These are phyloP conservation scores for Hanseniaspora clermontiae DNA, from an alignment of 805 yeast species.

Conservation along the genomic window DNA sequence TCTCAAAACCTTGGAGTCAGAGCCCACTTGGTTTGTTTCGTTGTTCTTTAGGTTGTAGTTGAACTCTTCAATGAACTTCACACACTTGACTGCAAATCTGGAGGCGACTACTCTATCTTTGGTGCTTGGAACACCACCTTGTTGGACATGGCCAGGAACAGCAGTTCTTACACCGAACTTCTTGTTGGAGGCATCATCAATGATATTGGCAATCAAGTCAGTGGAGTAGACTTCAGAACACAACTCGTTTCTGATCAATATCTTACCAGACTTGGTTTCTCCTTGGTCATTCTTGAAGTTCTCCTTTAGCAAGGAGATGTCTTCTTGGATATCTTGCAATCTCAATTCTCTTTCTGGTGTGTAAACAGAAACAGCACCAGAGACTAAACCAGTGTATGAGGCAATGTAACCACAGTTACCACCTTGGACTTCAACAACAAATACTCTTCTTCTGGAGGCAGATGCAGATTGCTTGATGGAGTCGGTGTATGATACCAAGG, in stretches of 20 bases:
- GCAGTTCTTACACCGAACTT: slow-evolving; percentile 69
- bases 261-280: slow-evolving; percentile 69
- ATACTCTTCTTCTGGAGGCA: slow-evolving; percentile 64
- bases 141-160: slow-evolving; percentile 78
- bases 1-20: slow-evolving; percentile 36
- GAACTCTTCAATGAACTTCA: slow-evolving; percentile 71
- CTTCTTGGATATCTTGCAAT: slow-evolving; percentile 58
- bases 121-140: slow-evolving; percentile 66
- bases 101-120: slow-evolving; percentile 68
- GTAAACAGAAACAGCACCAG: slow-evolving; percentile 75
- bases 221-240: slow-evolving; percentile 62
- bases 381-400: slow-evolving; percentile 50
- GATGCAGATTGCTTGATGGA: slow-evolving; percentile 69
- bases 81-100: slow-evolving; percentile 72
- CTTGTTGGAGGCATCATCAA: slow-evolving; percentile 49
- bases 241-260: slow-evolving; percentile 69
- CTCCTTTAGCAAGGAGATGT: slow-evolving; percentile 54
- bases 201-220: slow-evolving; percentile 55
- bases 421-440: slow-evolving; percentile 75
- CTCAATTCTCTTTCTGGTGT: slow-evolving; percentile 76
- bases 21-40: slow-evolving; percentile 22
- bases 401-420: slow-evolving; percentile 76
- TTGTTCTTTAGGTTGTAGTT: slow-evolving; percentile 27
- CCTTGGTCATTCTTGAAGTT: slow-evolving; percentile 66
- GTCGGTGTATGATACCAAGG: slow-evolving; percentile 61